phyloP scores from a whole-genome alignment of 768 basidiomycete species.

The Lactarius psammicola region DNA sequence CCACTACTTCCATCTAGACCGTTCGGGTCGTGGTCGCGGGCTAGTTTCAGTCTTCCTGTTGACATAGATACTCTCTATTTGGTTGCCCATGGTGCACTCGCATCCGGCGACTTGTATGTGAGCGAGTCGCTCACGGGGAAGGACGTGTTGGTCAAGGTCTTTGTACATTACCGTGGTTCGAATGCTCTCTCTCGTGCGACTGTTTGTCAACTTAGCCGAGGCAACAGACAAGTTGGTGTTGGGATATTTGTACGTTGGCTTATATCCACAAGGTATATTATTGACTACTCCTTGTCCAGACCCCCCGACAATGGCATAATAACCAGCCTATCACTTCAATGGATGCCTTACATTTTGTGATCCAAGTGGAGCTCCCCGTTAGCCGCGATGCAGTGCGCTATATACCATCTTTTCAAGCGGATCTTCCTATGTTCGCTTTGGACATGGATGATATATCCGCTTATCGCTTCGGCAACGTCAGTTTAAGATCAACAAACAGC shows the following conservation, averaged over 20 bases:
- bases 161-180: conserved; percentile 33
- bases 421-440: conserved; percentile 16
- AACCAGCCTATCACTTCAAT: conserved; percentile 10
- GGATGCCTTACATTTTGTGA: conserved; percentile 33
- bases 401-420: conserved; percentile 9
- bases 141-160: conserved; percentile 35
- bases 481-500: conserved; percentile 27
- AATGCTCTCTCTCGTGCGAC: conserved; percentile 33
- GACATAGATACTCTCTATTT: conserved; percentile 36
- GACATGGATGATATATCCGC: conserved; percentile 5
- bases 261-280: not conserved
- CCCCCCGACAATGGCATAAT: conserved; percentile 15
- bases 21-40: conserved; percentile 29
- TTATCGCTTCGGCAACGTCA: conserved; percentile 6
- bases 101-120: conserved; percentile 26
- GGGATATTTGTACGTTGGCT: conserved; percentile 40
- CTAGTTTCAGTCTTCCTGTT: conserved; percentile 35
- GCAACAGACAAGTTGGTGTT: conserved; percentile 35
- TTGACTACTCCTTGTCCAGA: conserved; percentile 19
- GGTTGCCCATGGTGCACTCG: conserved; percentile 33
- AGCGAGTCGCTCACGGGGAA: conserved; percentile 16
- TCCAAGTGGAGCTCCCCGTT: conserved; percentile 12
- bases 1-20: conserved; percentile 24
- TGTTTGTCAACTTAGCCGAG: conserved; percentile 36
- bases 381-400: conserved; percentile 2